Conservation (phyloP, 441 rosid genomes). For the Adansonia madagascariensis region DNA sequence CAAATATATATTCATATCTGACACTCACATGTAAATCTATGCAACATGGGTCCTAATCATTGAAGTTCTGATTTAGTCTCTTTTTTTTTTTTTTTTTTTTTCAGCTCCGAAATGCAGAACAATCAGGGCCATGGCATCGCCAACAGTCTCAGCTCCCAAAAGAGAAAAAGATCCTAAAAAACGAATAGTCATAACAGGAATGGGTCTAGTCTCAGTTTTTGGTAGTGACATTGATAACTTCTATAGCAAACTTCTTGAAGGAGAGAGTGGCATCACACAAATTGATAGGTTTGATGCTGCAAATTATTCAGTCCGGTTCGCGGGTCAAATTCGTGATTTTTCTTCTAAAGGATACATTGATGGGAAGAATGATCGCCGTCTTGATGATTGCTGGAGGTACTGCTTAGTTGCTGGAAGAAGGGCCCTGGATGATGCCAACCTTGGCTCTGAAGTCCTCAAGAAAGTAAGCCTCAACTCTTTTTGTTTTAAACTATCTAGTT, state of each 20-base stretch:
- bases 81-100: neutral
- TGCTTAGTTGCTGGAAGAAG: conserved; percentile 61
- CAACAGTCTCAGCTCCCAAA: conserved; percentile 49
- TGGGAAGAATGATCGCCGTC: conserved; percentile 69
- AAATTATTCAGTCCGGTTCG: conserved; percentile 53
- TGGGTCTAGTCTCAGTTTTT: conserved; percentile 68
- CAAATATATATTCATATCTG: too few relatives aligned
- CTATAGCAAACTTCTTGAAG: conserved; percentile 59
- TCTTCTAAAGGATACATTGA: conserved; percentile 62
- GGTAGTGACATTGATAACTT: conserved; percentile 49
- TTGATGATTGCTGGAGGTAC: conserved; percentile 72
- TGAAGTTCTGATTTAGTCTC: neutral
- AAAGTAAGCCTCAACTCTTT: conserved; percentile 34
- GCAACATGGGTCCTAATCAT: neutral
- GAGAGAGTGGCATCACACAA: conserved; percentile 60
- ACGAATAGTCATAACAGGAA: conserved; percentile 60
- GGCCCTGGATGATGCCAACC: conserved; percentile 58
- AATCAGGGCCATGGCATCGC: conserved; percentile 49
- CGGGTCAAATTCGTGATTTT: conserved; percentile 59
- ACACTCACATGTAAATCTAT: too few relatives aligned
- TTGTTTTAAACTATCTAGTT: neutral
- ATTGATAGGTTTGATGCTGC: conserved; percentile 66
- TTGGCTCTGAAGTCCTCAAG: conserved; percentile 50
- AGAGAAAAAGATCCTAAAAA: conserved; percentile 62
- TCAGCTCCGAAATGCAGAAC: conserved; percentile 48